Evolutionary conservation across 305 asterid genomes (phyloP), one percentile per base, ranked within the genome.

Genomic region (Rubia peregrina): DNA sequence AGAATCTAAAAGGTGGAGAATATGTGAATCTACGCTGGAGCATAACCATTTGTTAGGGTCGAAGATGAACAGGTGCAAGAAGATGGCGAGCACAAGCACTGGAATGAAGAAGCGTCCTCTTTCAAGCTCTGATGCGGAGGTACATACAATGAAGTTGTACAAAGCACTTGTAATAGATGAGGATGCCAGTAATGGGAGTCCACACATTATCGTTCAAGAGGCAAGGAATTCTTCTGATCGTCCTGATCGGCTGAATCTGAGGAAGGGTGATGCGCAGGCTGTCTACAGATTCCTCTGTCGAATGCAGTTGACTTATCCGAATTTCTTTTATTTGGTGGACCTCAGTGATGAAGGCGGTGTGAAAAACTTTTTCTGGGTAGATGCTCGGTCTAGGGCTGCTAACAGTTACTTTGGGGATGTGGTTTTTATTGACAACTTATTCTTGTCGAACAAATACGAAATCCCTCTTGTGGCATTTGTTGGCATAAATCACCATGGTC

Each of bases 31-130:
- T 74, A 79, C 79, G 51, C 82, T 84, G 48, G 90, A 86, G 41
- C 97, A 89, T 59, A 91, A 89, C 80, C 97, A 91, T 81, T 77
- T 86, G 67, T 83, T 89, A 85, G 83, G 95, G 86, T 70, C 89
- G 86, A 84, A 88, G 76, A 53, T 70, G 72, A 82, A 85, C 73
- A 82, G 87, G 80, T 86, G 92, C 4, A 85, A 79, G 71, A 91
- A 91, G 82, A 86, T 84, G 79, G 84, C 79, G 73, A 87, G 82
- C 78, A 72, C 79, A 73, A 87, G 82, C 77, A 72, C 78, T 13
- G 88, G 86, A 80, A 68, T 76, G 72, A 91, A 89, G 81, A 86
- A 92, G 79, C 88, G 86, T 81, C 69, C 70, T 69, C 89, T 84
- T 55, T 75, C 87, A 21, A 71, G 79, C 40, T 78, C 74, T 49